Evolutionary conservation across 2,329 filamentous ascomycete genomes (phyloP), one percentile per base, ranked within the genome.

Genomic region (Nigrospora sphaerica): DNA sequence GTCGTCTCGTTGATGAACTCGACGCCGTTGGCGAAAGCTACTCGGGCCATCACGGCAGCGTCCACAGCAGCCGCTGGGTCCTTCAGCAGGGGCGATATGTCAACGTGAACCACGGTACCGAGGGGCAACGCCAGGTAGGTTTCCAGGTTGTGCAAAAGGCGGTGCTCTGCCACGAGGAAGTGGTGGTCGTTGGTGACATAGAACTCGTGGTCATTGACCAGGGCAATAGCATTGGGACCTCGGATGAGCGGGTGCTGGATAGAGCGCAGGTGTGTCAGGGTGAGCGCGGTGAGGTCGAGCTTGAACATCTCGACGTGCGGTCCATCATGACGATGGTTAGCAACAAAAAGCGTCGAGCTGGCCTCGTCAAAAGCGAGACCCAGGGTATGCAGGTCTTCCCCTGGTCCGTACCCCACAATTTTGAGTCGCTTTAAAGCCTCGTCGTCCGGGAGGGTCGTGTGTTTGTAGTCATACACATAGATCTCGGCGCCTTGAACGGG

Each of bases 1-100:
- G 63, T 68, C 0, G 64, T 67, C 2, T 49, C 52, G 48, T 71
- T 70, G 4, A 72, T 39, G 1, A 70, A 49, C 31, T 63, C 63
- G 14, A 72, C 60, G 13, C 70, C 70, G 42, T 73, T 73, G 10
- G 70, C 60, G 38, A 68, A 73, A 11, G 69, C 50, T 1, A 65
- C 39, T 12, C 60, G 60, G 2, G 62, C 62, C 0, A 68, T 59
- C 1, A 67, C 44, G 19, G 37, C 48, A 2, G 57, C 61, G 1
- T 51, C 39, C 23, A 57, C 54, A 6, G 49, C 16, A 7, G 33
- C 38, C 4, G 39, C 3, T 11, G 52, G 52, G 43, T 54, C 52
- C 6, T 49, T 34, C 6, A 56, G 39, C 2, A 50, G 36, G 4
- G 54, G 35, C 1, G 56, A 49, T 7, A 60, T 48, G 4, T 58